A percentile compares a stretch with the other conserved stretches of the same genome.
These are phyloP conservation scores for Lotus japonicus DNA, from an alignment of 306 rosid genomes.

Conservation along the genomic window DNA sequence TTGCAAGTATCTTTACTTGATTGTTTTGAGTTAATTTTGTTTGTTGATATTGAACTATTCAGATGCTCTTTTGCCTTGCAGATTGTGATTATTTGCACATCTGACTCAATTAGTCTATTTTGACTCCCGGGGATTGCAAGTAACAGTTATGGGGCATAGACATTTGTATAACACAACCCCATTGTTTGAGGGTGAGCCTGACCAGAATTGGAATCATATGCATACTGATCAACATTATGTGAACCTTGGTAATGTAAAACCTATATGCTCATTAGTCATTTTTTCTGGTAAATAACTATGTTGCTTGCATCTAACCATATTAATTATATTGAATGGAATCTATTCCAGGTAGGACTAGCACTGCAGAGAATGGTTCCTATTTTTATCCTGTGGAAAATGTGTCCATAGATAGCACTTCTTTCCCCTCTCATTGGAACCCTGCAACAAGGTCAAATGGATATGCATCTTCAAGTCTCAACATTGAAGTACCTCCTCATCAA, in stretches of 20 bases:
- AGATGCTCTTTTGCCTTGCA: slow-evolving; percentile 25
- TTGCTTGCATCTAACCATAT: slow-evolving; percentile 1
- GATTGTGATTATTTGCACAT: slow-evolving; percentile 29
- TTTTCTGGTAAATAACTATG: slow-evolving; percentile 1
- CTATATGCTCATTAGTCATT: not conserved
- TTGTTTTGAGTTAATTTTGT: not conserved
- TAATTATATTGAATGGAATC: not conserved
- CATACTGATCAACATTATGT: slow-evolving; percentile 57
- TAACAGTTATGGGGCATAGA: slow-evolving; percentile 68
- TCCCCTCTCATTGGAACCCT: slow-evolving; percentile 57
- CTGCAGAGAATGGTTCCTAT: slow-evolving; percentile 53
- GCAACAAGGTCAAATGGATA: slow-evolving; percentile 52
- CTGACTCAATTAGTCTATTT: slow-evolving; percentile 12
- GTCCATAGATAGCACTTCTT: slow-evolving; percentile 42
- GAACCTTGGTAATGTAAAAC: slow-evolving; percentile 52
- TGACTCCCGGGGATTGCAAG: slow-evolving; percentile 26
- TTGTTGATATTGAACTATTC: slow-evolving; percentile 15
- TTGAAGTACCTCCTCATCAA: slow-evolving; percentile 51
- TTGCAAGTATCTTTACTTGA: not conserved
- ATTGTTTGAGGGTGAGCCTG: slow-evolving; percentile 60
- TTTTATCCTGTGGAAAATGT: slow-evolving; percentile 59
- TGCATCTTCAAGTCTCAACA: slow-evolving; percentile 46
- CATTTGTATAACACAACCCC: slow-evolving; percentile 57
- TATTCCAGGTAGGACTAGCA: slow-evolving; percentile 49
- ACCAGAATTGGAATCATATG: slow-evolving; percentile 71